phyloP scores from a whole-genome alignment of 2,329 filamentous ascomycete genomes.

The Aspergillus unguis region DNA sequence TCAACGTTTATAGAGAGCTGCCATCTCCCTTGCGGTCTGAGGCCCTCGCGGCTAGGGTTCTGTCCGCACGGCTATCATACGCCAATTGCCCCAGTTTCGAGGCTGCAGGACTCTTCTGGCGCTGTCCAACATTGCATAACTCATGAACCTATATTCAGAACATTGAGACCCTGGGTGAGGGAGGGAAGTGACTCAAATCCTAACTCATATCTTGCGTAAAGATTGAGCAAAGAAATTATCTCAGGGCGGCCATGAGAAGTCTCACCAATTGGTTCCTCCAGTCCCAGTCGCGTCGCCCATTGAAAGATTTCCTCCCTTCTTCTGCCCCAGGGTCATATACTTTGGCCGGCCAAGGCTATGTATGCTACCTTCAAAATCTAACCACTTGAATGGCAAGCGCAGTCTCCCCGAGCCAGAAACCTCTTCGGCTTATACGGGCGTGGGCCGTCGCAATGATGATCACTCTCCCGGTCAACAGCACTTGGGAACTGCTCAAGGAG shows the following conservation, averaged over 20 bases:
- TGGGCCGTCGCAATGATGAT: constrained; percentile 47
- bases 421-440: too few relatives aligned
- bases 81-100: neutral
- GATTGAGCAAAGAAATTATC: too few relatives aligned
- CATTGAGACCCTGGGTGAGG: neutral
- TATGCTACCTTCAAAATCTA: too few relatives aligned
- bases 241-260: too few relatives aligned
- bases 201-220: too few relatives aligned
- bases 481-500: constrained; percentile 88
- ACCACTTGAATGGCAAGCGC: too few relatives aligned
- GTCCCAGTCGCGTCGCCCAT: too few relatives aligned
- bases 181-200: neutral
- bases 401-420: too few relatives aligned
- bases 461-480: constrained; percentile 95
- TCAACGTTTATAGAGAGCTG: neutral
- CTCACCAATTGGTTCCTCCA: too few relatives aligned
- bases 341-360: too few relatives aligned
- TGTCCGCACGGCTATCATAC: neutral
- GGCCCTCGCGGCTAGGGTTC: neutral
- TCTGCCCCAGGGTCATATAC: too few relatives aligned
- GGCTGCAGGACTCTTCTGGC: constrained; percentile 1
- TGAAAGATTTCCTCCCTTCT: too few relatives aligned
- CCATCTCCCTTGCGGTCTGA: neutral
- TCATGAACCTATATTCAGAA: neutral
- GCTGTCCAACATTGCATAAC: constrained; percentile 4